Evolutionary conservation across 169 alveolate genomes (phyloP), one percentile per base, ranked within the genome.

Genomic region (Theileria orientalis): DNA sequence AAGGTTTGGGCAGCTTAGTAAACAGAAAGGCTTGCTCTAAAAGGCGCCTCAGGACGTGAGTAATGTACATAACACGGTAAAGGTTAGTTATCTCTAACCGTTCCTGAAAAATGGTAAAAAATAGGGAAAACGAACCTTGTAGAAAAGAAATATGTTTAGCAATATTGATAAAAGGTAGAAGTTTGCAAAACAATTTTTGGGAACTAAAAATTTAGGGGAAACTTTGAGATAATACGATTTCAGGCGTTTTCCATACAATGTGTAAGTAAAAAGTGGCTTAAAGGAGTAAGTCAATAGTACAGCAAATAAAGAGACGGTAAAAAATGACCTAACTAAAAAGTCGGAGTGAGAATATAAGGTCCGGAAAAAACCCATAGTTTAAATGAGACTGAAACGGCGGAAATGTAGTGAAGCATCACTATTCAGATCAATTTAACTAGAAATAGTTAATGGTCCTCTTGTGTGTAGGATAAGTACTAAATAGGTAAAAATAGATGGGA

Each of bases 211-310:
- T 75, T 70, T 23, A 66, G 59, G 61, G 7, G 47, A 16, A 47
- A 47, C 19, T 41, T 68, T 44, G 80, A 21, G 62, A 74, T 68
- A 74, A 42, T 41, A 76, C 60, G 23, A 66, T 33, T 59, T 47
- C 70, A 49, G 74, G 42, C 80, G 86, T 72, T 88, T 88, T 21
- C 93, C 93, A 63, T 88, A 90, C 23, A 74, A 51, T 21, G 91
- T 69, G 90, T 87, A 88, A 19, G 59, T 35, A 56, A 52, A 66
- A n/a, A 88, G 51, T n/a, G 84, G 19, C 56, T 66, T 66, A 37
- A 33, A 60, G 30, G 54, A 57, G 68, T 74, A 60, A 41, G 90
- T 68, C 60, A 84, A 40, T 23, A 88, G 73, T 32, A 83, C 76
- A 46, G 74, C 46, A 33, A 79, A 75, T 37, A 62, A 71, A 33